Conservation (phyloP, 2,329 filamentous ascomycete genomes). For the Apiospora phragmitis region DNA sequence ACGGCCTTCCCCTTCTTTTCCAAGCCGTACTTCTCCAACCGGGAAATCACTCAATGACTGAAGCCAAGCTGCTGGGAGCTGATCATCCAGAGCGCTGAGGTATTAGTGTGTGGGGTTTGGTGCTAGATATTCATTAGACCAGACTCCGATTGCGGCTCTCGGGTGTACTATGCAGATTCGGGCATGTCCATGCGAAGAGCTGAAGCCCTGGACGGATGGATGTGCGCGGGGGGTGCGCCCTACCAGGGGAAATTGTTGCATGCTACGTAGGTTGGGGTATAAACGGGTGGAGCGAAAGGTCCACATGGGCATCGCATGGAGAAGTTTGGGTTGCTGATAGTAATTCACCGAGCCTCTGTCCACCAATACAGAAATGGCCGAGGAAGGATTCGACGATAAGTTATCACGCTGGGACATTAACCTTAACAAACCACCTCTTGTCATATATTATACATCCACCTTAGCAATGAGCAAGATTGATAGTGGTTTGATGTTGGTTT, state of each 20-base stretch:
- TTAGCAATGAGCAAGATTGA: neutral
- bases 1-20: neutral
- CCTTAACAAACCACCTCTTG: neutral
- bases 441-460: neutral
- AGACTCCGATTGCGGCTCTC: constrained; percentile 1
- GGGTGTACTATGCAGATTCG: neutral
- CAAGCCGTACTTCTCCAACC: constrained; percentile 7
- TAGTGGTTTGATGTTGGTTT: too few species aligned
- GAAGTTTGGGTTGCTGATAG: neutral
- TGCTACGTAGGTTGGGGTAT: neutral
- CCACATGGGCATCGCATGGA: neutral
- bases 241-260: constrained; percentile 1
- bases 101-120: neutral
- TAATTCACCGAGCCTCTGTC: constrained; percentile 5
- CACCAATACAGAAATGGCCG: neutral
- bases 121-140: neutral
- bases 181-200: constrained; percentile 9
- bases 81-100: neutral
- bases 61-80: neutral
- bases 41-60: neutral
- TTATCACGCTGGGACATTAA: neutral
- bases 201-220: neutral
- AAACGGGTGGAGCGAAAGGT: neutral
- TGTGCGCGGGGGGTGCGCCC: neutral
- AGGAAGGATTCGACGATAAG: neutral